A percentile compares a stretch with the other conserved stretches of the same genome.
Conservation (phyloP, 805 yeast species). For the Pichia membranifaciens region DNA sequence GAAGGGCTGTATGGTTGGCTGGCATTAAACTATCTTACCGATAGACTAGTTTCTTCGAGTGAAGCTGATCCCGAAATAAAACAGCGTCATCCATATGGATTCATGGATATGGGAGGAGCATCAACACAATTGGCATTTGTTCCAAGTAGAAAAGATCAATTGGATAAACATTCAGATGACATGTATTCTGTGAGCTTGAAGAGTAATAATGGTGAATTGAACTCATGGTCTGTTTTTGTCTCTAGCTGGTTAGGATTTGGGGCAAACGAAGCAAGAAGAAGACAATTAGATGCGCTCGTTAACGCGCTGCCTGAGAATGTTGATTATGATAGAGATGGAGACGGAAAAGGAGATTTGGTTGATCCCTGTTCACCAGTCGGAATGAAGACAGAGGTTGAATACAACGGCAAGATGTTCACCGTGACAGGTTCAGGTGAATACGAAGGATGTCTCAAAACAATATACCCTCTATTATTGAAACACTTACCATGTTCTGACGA, state of each 20-base stretch:
- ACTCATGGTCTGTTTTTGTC: constrained; percentile 82
- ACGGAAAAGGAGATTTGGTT: constrained; percentile 40
- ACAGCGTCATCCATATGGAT: constrained; percentile 58
- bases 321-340: constrained; percentile 40
- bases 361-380: constrained; percentile 84
- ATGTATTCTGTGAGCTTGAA: constrained; percentile 60
- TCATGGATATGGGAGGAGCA: constrained; percentile 99
- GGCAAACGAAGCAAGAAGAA: constrained; percentile 82
- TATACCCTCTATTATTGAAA: constrained; percentile 72
- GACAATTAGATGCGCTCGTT: constrained; percentile 58
- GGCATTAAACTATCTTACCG: constrained; percentile 77
- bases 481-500: constrained; percentile 77
- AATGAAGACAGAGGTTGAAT: constrained; percentile 41
- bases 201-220: constrained; percentile 62
- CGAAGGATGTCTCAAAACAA: constrained; percentile 60
- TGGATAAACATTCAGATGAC: constrained; percentile 64
- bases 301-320: constrained; percentile 40
- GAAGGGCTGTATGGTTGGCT: constrained; percentile 98
- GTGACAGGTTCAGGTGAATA: constrained; percentile 76
- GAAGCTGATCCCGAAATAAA: constrained; percentile 8
- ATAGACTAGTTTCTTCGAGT: constrained; percentile 49
- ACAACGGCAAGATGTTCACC: constrained; percentile 42
- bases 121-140: constrained; percentile 94
- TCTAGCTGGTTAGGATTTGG: constrained; percentile 98
- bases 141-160: constrained; percentile 59